Evolutionary conservation across 495 filamentous ascomycete genomes (phyloP), one percentile per base, ranked within the genome.

Genomic region (Tuber microsphaerosporum): DNA sequence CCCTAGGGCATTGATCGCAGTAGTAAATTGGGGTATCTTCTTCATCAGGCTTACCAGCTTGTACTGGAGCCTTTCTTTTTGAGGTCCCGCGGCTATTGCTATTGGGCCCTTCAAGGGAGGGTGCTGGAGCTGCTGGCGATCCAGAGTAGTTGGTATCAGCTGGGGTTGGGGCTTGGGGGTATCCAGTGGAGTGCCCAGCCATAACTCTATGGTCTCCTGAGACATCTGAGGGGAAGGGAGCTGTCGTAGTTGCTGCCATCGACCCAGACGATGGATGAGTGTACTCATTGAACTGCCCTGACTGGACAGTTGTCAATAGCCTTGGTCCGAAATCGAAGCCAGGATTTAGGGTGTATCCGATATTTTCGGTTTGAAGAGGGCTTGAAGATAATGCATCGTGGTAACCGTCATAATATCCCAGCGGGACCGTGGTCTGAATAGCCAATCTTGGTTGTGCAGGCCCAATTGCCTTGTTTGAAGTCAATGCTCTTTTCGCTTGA

Each of bases 281-380:
- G 26, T 31, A 46, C 34, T 79, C 65, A 22, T 48, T 70, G 41
- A 68, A 79, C 20, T 75, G 73, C 34, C 45, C 48, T 37, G 77
- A 42, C 42, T 61, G 45, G 9, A 71, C 46, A 34, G 70, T 56
- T 9, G 71, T 79, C 12, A 46, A 68, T 10, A 71, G 73, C 17
- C 41, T 72, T 44, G 77, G 68, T 42, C 73, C 76, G 22, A 61
- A 44, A 5, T 20, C 70, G 12, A 79, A 75, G 48, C 92, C 91
- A 86, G 96, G 94, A 86, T 93, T 93, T 61, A 61, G 26, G 12
- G 51, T n/a, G n/a, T 26, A 61, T 31, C 51, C 51, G n/a, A 31
- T 61, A 16, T 61, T 31, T 61, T 61, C n/a, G 20, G 8, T n/a
- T 9, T 31, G 51, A 61, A 61, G 51, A 8, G 51, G 51, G 51